phyloP scores from a whole-genome alignment of 2,329 filamentous ascomycete species.

The Penicillium sp. region DNA sequence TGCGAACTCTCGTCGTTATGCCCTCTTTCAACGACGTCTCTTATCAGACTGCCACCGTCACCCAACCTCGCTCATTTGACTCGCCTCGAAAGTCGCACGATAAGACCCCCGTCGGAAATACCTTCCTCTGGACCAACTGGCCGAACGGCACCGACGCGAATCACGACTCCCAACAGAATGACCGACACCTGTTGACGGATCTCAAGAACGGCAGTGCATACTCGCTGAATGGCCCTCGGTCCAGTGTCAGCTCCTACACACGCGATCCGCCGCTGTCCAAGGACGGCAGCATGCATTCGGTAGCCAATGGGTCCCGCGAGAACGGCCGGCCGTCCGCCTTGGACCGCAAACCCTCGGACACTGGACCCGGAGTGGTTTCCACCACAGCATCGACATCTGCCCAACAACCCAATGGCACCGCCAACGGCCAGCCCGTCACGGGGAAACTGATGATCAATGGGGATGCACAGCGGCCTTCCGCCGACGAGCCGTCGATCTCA shows the following conservation, averaged over 20 bases:
- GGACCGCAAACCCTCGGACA: conserved; percentile 32
- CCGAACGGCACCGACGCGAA: conserved; percentile 41
- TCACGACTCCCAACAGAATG: conserved; percentile 38
- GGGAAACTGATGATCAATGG: conserved; percentile 34
- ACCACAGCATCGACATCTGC: conserved; percentile 22
- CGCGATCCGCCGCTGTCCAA: conserved; percentile 41
- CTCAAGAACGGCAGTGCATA: conserved; percentile 56
- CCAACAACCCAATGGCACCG: conserved; percentile 30
- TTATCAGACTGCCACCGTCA: conserved; percentile 35
- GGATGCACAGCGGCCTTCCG: conserved; percentile 29
- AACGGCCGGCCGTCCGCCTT: conserved; percentile 28
- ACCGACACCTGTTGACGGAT: conserved; percentile 39
- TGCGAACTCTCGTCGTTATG: conserved; percentile 28
- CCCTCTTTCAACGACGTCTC: conserved; percentile 39
- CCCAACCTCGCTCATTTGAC: conserved; percentile 40
- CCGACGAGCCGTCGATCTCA: conserved; percentile 31
- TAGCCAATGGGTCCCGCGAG: conserved; percentile 36
- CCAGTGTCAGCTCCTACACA: conserved; percentile 44
- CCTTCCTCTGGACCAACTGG: conserved; percentile 48
- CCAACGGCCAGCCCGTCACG: conserved; percentile 24
- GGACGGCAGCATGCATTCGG: conserved; percentile 50
- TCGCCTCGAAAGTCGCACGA: conserved; percentile 44
- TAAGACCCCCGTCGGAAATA: conserved; percentile 44
- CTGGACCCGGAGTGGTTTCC: conserved; percentile 28
- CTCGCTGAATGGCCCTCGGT: conserved; percentile 56